phyloP scores from a whole-genome alignment of 2,329 filamentous ascomycete genomes.

The Hysterium pulicare region DNA sequence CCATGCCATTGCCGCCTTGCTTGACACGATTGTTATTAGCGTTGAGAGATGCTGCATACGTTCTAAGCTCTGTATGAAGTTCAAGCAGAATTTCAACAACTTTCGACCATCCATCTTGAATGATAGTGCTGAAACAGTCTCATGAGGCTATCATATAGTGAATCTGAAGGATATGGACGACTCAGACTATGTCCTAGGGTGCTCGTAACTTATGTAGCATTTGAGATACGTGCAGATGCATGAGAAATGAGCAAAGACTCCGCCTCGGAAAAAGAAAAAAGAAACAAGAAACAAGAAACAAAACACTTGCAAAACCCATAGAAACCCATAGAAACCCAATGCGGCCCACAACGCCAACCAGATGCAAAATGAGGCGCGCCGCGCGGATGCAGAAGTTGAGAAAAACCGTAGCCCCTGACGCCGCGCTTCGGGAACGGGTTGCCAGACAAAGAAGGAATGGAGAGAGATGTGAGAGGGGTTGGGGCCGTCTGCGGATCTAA shows the following conservation, averaged over 20 bases:
- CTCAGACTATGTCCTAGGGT: not conserved
- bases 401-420: constrained; percentile 1
- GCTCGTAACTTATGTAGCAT: not conserved
- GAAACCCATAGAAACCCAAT: constrained; percentile 3
- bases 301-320: no score
- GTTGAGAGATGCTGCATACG: no score
- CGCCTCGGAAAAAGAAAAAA: not conserved
- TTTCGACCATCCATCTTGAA: no score
- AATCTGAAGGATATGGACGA: no score
- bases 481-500: no score
- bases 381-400: constrained; percentile 1
- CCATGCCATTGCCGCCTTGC: not conserved
- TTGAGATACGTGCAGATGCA: constrained; percentile 1
- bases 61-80: no score
- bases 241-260: not conserved
- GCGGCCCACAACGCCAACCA: constrained; percentile 1
- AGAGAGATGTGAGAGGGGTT: not conserved
- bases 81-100: no score
- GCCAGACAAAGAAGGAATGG: not conserved
- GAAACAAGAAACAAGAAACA: not conserved
- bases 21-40: not conserved
- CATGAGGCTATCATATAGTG: no score
- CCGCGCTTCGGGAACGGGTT: constrained; percentile 1
- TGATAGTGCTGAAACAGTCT: no score
- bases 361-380: not conserved